Evolutionary conservation across 495 filamentous ascomycete genomes (phyloP).

Genomic region (Pyrenula aspistea): DNA sequence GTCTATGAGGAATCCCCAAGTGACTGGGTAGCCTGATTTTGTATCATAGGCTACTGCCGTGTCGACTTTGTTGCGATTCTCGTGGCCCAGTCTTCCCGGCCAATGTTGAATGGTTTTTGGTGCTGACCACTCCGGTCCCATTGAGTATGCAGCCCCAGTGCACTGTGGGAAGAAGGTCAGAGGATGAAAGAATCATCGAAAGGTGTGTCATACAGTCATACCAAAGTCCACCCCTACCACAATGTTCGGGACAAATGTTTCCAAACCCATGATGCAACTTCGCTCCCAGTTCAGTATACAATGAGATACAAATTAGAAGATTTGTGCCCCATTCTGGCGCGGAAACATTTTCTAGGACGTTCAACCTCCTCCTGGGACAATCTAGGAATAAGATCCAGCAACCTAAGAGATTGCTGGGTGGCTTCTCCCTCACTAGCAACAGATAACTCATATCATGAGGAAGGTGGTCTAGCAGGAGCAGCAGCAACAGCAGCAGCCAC

Average conservation of each 20-base stretch:
- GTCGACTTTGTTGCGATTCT: slow-evolving; percentile 48
- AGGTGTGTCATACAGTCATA: slow-evolving; percentile 37
- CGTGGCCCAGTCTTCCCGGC: slow-evolving; percentile 39
- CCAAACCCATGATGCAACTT: not conserved
- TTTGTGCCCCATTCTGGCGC: too few species aligned
- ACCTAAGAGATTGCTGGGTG: too few species aligned
- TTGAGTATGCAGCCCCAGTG: slow-evolving; percentile 41
- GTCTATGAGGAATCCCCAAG: slow-evolving; percentile 48
- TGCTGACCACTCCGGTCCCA: slow-evolving; percentile 29
- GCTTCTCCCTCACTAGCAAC: too few species aligned
- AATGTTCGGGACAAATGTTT: slow-evolving; percentile 31
- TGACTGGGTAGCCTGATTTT: slow-evolving; percentile 22
- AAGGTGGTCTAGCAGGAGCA: too few species aligned
- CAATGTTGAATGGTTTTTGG: slow-evolving; percentile 47
- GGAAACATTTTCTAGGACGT: too few species aligned
- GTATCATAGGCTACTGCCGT: slow-evolving; percentile 41
- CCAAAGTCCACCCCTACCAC: slow-evolving; percentile 49
- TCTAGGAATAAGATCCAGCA: too few species aligned
- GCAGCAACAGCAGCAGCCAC: too few species aligned
- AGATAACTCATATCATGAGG: too few species aligned
- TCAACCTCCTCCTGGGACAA: too few species aligned
- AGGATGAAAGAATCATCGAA: slow-evolving; percentile 10
- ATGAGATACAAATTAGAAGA: not conserved
- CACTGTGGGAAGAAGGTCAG: slow-evolving; percentile 4
- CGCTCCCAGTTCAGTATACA: not conserved